Percentiles rank a stretch among this genome's conserved stretches.
phyloP scores from a whole-genome alignment of 306 rosid species.

The Rubus idaeus region DNA sequence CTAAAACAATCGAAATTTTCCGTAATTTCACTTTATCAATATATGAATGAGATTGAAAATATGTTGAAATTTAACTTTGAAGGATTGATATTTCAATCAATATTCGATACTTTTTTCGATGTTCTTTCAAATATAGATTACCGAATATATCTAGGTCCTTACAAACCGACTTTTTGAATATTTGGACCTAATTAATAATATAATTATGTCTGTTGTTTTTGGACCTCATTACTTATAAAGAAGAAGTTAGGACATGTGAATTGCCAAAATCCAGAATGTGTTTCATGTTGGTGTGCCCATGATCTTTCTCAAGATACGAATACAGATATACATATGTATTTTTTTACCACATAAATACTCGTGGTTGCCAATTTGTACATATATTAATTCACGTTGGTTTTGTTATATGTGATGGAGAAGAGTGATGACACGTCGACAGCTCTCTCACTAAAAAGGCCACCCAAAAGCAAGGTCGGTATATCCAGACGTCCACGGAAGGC shows the following conservation, averaged over 20 bases:
- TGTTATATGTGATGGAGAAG: background rate
- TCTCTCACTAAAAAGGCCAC: background rate
- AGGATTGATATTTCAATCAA: too few relatives aligned
- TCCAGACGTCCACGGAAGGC: background rate
- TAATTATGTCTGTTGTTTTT: background rate
- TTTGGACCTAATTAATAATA: too few relatives aligned
- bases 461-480: background rate
- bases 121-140: too few relatives aligned
- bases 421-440: background rate
- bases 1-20: too few relatives aligned
- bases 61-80: too few relatives aligned
- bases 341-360: background rate
- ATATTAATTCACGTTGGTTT: background rate
- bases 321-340: slow-evolving; percentile 17
- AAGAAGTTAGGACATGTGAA: background rate
- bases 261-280: slow-evolving; percentile 15
- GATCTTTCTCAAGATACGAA: slow-evolving; percentile 32
- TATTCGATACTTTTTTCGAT: too few relatives aligned
- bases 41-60: too few relatives aligned
- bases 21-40: too few relatives aligned
- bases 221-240: background rate
- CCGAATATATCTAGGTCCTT: too few relatives aligned
- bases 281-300: slow-evolving; percentile 17
- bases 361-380: slow-evolving; percentile 24
- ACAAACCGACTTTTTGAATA: too few relatives aligned